Base-by-base conservation (phyloP, 805 yeast genomes). In the Yamadazyma sp. region DNA sequence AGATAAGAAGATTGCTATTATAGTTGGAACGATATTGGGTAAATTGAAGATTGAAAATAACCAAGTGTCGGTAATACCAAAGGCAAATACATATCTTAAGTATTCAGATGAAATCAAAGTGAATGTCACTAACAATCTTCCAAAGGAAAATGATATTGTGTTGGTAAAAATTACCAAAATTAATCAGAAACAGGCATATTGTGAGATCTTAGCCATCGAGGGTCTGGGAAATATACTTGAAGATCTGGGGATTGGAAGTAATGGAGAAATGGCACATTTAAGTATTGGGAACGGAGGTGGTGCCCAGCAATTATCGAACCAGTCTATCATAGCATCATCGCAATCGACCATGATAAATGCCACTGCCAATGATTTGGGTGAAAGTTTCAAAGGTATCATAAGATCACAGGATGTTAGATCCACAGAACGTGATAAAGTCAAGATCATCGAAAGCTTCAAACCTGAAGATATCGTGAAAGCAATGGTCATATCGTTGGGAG, bases 391-490 rank as follows among this genome's bases (percentile, higher is more conserved):
- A 49, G 98, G 94, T 0, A 70, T 87, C 6, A 81, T 89, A 30
- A 68, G 98, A 50, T 69, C 84, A 2, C 95, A 87, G 58, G 98
- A 93, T 58, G 79, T 93, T 1, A 71, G 97, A 41, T 81, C 91
- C 14, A 86, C 96, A 0, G 96, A 93, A 47, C 70, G 96, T 51
- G 98, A 93, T 54, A 77, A 78, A 50, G 89, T 88, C 21, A 82
- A 82, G 50, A 72, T 91, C 22, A 73, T 77, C 38, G 86, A 86
- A 13, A 73, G 88, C 53, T 93, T 81, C 61, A 75, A 75, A 47
- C 98, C 98, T 0, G 97, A 97, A 11, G 99, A 93, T 58, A 76
- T 93, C 34, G 85, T 93, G 2, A 71, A 95, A 42, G 96, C 96
- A 0, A 67, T 73, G 45, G 81, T 89, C 7, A 65, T 76, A n/a